Evolutionary conservation across 202 grass and related monocot species (phyloP).

Genomic region (Schoenoplectus triqueter): DNA sequence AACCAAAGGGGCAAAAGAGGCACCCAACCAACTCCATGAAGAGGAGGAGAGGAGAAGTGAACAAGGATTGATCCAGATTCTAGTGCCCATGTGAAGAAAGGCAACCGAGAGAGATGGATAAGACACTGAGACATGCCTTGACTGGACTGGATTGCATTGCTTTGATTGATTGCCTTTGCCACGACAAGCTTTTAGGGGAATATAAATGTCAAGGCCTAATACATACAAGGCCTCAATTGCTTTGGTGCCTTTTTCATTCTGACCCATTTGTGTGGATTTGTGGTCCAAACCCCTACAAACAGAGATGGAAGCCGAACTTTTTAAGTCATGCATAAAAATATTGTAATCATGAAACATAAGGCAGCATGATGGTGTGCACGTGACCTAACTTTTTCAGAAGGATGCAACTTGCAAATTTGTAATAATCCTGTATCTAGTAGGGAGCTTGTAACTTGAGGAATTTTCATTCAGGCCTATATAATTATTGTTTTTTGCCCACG

Average conservation of each 20-base stretch:
- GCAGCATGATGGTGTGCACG: no score
- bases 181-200: no score
- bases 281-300: not conserved
- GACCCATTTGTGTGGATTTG: not conserved
- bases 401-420: no score
- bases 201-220: not conserved
- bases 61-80: not conserved
- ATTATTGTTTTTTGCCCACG: no score
- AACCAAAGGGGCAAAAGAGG: not conserved
- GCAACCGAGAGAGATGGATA: not conserved
- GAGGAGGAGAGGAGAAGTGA: not conserved
- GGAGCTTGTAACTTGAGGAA: no score
- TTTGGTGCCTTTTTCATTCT: not conserved
- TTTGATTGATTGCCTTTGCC: not conserved
- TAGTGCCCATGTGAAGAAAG: constrained; percentile 15
- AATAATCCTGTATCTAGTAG: no score
- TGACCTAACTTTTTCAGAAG: no score
- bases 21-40: not conserved
- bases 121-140: no score
- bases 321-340: no score
- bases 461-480: no score
- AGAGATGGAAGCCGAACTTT: no score
- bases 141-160: not conserved
- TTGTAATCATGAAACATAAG: no score
- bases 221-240: constrained; percentile 2